A percentile compares a stretch with the other conserved stretches of the same genome.
phyloP scores from a whole-genome alignment of 345 rosid genomes.

The Kernera saxatilis region DNA sequence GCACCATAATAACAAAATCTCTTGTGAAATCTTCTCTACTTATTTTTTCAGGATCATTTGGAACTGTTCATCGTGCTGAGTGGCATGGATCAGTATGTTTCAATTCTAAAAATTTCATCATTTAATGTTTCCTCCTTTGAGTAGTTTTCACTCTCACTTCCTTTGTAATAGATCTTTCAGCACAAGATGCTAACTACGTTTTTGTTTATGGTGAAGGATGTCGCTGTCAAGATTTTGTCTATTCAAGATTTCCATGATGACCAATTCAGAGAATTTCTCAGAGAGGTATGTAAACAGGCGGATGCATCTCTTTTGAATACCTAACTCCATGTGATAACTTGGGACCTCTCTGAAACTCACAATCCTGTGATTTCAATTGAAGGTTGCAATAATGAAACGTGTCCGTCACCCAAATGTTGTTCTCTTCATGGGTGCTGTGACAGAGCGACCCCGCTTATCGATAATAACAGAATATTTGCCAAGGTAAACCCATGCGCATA shows the following conservation, averaged over 20 bases:
- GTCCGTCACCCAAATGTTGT: constrained; percentile 96
- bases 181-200: not conserved
- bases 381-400: constrained; percentile 98
- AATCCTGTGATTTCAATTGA: not conserved
- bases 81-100: constrained; percentile 96
- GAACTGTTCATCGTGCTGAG: constrained; percentile 98
- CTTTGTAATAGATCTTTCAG: not conserved
- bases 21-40: not conserved
- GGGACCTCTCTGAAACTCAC: not conserved
- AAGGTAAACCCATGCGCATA: constrained; percentile 39
- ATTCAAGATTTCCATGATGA: constrained; percentile 89
- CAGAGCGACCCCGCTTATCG: constrained; percentile 77
- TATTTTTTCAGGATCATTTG: constrained; percentile 70
- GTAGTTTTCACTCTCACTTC: not conserved
- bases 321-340: not conserved
- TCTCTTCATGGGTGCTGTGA: constrained; percentile 99
- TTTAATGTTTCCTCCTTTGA: not conserved
- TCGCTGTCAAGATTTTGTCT: constrained; percentile 83
- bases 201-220: constrained; percentile 54
- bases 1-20: not conserved
- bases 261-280: constrained; percentile 78
- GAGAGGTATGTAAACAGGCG: constrained; percentile 54
- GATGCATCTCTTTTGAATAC: not conserved
- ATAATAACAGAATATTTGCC: constrained; percentile 93
- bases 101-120: not conserved